A percentile compares a stretch with the other conserved stretches of the same genome.
Evolutionary conservation across 495 filamentous ascomycete genomes (phyloP).

Genomic region (Penicillium silybi): DNA sequence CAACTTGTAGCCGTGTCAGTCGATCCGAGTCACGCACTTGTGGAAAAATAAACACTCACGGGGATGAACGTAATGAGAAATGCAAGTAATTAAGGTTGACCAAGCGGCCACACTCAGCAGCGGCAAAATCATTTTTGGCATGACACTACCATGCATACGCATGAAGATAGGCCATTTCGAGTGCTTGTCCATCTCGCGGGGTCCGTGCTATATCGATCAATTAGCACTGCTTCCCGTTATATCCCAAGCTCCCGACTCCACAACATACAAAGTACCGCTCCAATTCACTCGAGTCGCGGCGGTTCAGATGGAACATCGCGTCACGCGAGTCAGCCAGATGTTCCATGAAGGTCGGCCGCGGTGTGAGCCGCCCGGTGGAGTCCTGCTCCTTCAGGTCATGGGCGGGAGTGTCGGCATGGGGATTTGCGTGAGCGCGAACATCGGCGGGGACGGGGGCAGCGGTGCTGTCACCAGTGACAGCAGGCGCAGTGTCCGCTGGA

Average conservation of each 20-base stretch:
- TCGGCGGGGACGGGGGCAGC: constrained; percentile 29
- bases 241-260: not conserved
- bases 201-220: constrained; percentile 40
- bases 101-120: constrained; percentile 63
- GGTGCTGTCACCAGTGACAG: constrained; percentile 10
- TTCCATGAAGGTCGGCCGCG: constrained; percentile 38
- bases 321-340: constrained; percentile 36
- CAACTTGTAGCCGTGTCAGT: constrained; percentile 27
- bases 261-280: constrained; percentile 45
- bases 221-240: constrained; percentile 3
- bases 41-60: constrained; percentile 38
- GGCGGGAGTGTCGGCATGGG: constrained; percentile 11
- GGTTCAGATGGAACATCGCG: constrained; percentile 32
- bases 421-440: constrained; percentile 15
- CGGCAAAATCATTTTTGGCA: constrained; percentile 76
- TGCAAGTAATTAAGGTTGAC: constrained; percentile 63
- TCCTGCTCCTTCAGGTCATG: constrained; percentile 22
- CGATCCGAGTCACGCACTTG: not conserved
- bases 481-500: constrained; percentile 13
- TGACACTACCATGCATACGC: constrained; percentile 75
- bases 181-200: constrained; percentile 67
- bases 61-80: constrained; percentile 50
- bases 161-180: constrained; percentile 80
- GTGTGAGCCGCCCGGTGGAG: constrained; percentile 26
- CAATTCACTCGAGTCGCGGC: constrained; percentile 34